These are phyloP conservation scores for Tarenaya hassleriana DNA, from an alignment of 345 rosid genomes.

Conservation along the genomic window DNA sequence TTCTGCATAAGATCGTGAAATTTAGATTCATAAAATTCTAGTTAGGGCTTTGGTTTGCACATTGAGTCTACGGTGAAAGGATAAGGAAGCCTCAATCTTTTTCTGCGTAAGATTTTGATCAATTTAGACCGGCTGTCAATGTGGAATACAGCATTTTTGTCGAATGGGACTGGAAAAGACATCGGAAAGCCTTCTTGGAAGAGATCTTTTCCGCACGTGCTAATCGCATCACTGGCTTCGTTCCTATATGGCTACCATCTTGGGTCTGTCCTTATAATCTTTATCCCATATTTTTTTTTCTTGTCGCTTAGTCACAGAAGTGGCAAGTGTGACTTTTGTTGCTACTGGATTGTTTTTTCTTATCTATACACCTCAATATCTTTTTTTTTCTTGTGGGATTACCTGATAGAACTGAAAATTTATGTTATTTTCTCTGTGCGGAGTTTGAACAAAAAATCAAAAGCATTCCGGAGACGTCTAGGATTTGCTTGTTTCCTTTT, in stretches of 20 bases:
- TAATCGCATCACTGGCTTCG: conserved; percentile 68
- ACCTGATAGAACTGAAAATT: neutral
- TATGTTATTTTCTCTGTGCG: conserved; percentile 16
- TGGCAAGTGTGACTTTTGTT: neutral
- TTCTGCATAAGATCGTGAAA: neutral
- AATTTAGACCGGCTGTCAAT: conserved; percentile 24
- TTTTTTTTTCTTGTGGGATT: neutral
- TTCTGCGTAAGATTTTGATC: too few relatives aligned
- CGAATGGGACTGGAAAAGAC: conserved; percentile 51
- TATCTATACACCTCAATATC: neutral
- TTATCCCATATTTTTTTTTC: conserved; percentile 13
- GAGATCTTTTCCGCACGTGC: conserved; percentile 68
- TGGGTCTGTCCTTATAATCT: conserved; percentile 43
- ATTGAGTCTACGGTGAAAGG: neutral
- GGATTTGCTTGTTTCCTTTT: neutral
- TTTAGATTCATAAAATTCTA: neutral
- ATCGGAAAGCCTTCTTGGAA: conserved; percentile 71
- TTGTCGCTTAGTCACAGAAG: conserved; percentile 2
- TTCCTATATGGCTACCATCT: conserved; percentile 88
- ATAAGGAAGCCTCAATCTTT: neutral
- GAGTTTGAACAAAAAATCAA: neutral
- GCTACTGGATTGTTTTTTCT: neutral
- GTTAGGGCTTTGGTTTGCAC: neutral
- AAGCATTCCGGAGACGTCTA: neutral
- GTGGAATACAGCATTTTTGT: conserved; percentile 39